These are phyloP conservation scores for Casuarina glauca DNA, from an alignment of 306 rosid genomes.

Conservation along the genomic window DNA sequence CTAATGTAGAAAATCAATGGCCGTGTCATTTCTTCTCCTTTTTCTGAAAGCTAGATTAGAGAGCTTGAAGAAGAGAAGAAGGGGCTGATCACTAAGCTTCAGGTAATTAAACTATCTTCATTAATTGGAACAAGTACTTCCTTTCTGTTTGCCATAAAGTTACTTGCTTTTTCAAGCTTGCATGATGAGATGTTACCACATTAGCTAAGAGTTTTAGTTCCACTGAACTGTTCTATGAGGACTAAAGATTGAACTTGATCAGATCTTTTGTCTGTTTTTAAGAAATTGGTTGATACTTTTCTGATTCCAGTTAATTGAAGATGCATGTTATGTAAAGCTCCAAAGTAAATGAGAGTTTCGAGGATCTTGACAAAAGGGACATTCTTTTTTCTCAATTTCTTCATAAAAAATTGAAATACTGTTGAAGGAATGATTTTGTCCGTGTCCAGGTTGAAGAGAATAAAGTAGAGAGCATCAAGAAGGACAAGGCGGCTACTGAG, in stretches of 20 bases:
- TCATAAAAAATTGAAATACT: background rate
- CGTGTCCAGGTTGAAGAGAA: slow-evolving; percentile 83
- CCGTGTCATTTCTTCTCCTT: slow-evolving; percentile 10
- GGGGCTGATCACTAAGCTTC: slow-evolving; percentile 82
- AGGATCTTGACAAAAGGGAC: background rate
- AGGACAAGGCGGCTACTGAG: slow-evolving; percentile 95
- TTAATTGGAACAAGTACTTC: background rate
- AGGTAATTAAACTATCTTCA: slow-evolving; percentile 56
- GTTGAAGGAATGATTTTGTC: background rate
- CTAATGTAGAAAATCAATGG: slow-evolving; percentile 14
- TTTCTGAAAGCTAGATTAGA: slow-evolving; percentile 88
- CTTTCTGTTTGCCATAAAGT: background rate
- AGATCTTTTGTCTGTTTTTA: slow-evolving; percentile 4
- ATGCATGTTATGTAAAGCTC: background rate
- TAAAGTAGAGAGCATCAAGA: slow-evolving; percentile 93
- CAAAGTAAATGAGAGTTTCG: slow-evolving; percentile 1
- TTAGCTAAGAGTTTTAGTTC: background rate
- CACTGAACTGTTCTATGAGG: background rate
- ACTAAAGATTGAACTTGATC: background rate
- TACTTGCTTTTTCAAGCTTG: background rate
- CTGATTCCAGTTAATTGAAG: background rate
- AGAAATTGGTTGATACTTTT: background rate
- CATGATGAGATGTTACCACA: background rate
- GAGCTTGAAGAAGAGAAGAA: slow-evolving; percentile 99
- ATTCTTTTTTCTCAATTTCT: background rate